Evolutionary conservation across 2,329 filamentous ascomycete genomes (phyloP), one percentile per base, ranked within the genome.

Genomic region (Aspergillus arachidicola): DNA sequence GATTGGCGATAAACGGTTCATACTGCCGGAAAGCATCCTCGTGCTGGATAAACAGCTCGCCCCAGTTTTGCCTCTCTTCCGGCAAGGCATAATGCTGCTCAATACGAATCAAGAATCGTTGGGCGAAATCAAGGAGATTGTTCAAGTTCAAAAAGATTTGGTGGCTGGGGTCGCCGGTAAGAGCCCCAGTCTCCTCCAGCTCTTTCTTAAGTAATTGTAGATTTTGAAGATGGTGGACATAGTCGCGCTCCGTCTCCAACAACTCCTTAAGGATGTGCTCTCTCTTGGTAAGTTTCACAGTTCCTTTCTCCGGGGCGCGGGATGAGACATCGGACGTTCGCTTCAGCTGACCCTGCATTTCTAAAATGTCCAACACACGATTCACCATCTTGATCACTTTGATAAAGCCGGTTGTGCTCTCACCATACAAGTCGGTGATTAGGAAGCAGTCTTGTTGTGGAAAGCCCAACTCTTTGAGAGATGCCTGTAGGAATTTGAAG

Each of bases 131-230:
- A 58, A 99, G 85, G 55, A 99, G 91, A 34, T 91, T 89, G 76
- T 98, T 97, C 74, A 98, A 88, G 79, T 99, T 99, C 65, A 98
- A 85, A 79, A 99, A 99, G 66, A 99, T 97, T 73, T 94, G 89
- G 80, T 98, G 94, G 26, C 97, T 90, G 11, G 90, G 87, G 75
- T 99, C 95, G 59, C 95, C 94, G 2, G 92, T 91, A 67, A 98
- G 88, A 43, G 93, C 88, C 43, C 93, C 93, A 68, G 90, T 93
- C 75, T 96, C 91, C 71, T 97, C 93, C 60, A 98, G 84, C 28
- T 90, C 87, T 79, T 92, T 94, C 81, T 97, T 98, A 74, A 98
- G 86, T 57, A 94, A 90, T 76, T 98, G 93, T 41, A 99, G 79
- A 69, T 97, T 94, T 76, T 98, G 94, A 59, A 99, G 81, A 81